Evolutionary conservation across 176 grass and related monocot genomes (phyloP).

Genomic region (Triticum dicoccoides): DNA sequence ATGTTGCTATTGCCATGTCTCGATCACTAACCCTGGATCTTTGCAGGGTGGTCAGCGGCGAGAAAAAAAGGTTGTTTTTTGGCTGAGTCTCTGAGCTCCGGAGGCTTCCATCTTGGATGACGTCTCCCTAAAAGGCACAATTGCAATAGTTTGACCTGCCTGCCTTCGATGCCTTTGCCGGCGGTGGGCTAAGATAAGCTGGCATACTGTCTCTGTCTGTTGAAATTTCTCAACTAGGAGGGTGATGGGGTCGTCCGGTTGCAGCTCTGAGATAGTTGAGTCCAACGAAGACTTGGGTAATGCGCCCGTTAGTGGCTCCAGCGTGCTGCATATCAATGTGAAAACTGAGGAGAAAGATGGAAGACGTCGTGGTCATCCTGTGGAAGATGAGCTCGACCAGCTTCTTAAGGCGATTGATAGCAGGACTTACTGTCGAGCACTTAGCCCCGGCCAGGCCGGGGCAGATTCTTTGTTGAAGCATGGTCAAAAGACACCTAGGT

Average conservation of each 20-base stretch:
- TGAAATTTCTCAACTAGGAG: conserved; percentile 30
- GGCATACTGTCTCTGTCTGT: conserved; percentile 14
- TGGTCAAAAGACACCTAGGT: conserved; percentile 44
- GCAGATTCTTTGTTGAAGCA: conserved; percentile 35
- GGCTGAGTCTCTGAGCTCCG: background rate
- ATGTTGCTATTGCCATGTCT: conserved; percentile 38
- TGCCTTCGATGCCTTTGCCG: conserved; percentile 10
- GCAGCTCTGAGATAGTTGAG: conserved; percentile 92
- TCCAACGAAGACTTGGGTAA: conserved; percentile 58
- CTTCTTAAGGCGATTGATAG: conserved; percentile 80
- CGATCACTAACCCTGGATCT: conserved; percentile 46
- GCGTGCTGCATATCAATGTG: conserved; percentile 51
- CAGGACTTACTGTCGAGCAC: conserved; percentile 37
- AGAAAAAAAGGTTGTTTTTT: conserved; percentile 33
- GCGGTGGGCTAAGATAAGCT: conserved; percentile 27
- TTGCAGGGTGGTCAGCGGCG: conserved; percentile 35
- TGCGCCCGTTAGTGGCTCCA: conserved; percentile 35
- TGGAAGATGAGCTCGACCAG: conserved; percentile 67
- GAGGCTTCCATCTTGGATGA: conserved; percentile 16
- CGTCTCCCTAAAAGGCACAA: conserved; percentile 37
- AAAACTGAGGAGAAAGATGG: conserved; percentile 49
- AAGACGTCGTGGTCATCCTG: conserved; percentile 30
- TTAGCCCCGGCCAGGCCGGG: conserved; percentile 42
- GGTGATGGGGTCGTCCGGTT: conserved; percentile 59
- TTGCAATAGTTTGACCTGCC: conserved; percentile 26